Evolutionary conservation across 345 rosid species (phyloP).

Genomic region (Trapa bicornis): DNA sequence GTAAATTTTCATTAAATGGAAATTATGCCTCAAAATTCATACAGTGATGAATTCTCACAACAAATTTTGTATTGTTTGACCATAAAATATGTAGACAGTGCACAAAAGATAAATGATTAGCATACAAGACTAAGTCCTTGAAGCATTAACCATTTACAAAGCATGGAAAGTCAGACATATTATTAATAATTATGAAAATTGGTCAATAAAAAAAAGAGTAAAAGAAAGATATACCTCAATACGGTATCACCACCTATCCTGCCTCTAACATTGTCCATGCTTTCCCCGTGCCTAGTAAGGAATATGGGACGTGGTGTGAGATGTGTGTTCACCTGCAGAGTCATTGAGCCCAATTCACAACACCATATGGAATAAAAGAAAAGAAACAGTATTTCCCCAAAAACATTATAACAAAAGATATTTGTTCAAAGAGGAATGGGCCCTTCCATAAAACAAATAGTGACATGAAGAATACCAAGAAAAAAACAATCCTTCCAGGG

Average conservation of each 20-base stretch:
- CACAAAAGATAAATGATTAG: background rate
- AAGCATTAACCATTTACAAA: background rate
- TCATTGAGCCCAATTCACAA: background rate
- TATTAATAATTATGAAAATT: background rate
- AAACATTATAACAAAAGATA: background rate
- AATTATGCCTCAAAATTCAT: too few species aligned
- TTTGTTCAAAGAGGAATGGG: background rate
- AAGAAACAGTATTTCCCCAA: background rate
- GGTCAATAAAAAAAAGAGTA: background rate
- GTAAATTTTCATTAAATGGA: background rate
- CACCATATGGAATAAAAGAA: background rate
- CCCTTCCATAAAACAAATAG: background rate
- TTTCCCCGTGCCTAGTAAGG: constrained; percentile 98
- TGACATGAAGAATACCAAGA: constrained; percentile 53
- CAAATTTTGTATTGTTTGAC: too few species aligned
- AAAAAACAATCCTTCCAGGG: constrained; percentile 96
- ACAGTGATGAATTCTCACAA: too few species aligned
- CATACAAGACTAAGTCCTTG: background rate
- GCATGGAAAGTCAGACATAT: background rate
- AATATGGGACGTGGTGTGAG: constrained; percentile 97
- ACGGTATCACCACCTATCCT: constrained; percentile 92
- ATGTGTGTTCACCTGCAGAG: constrained; percentile 81
- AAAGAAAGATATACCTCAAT: constrained; percentile 38
- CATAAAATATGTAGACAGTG: background rate
- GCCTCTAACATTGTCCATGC: constrained; percentile 89